These are phyloP conservation scores for Herpetomonas tarakana DNA, from an alignment of 208 protist species.

Conservation along the genomic window DNA sequence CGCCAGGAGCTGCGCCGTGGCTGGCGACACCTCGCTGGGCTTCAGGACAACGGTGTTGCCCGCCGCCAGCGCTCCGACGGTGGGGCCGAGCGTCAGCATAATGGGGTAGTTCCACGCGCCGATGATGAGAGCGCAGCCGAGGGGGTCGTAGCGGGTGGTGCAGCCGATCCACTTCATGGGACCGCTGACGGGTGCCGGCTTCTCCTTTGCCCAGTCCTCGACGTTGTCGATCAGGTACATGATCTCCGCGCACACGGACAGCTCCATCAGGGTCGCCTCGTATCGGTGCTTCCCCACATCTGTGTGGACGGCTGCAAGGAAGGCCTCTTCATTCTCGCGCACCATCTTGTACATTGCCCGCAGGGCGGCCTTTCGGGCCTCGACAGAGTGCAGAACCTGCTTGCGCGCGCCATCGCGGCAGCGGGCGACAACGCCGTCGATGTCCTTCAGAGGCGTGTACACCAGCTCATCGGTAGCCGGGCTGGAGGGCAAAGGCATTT, in stretches of 20 bases:
- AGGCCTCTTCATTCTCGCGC: conserved; percentile 50
- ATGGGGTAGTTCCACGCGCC: conserved; percentile 93
- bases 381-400: conserved; percentile 12
- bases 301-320: conserved; percentile 33
- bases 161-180: conserved; percentile 19
- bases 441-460: conserved; percentile 22
- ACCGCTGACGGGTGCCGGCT: conserved; percentile 17
- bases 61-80: conserved; percentile 82
- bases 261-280: conserved; percentile 29
- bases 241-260: conserved; percentile 18
- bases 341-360: conserved; percentile 46
- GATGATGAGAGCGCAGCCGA: conserved; percentile 90
- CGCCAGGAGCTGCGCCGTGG: conserved; percentile 39
- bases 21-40: conserved; percentile 64
- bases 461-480: neutral
- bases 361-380: conserved; percentile 34
- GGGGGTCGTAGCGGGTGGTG: conserved; percentile 52
- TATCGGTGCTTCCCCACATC: conserved; percentile 31
- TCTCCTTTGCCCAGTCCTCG: neutral
- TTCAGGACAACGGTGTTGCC: conserved; percentile 92
- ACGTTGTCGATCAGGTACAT: conserved; percentile 35
- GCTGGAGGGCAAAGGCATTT: neutral
- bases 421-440: conserved; percentile 16
- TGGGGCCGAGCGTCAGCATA: conserved; percentile 53
- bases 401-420: conserved; percentile 18